Percentiles rank a stretch among this genome's conserved stretches.
phyloP scores from a whole-genome alignment of 2,329 filamentous ascomycete species.

The Anthostomella pinea region DNA sequence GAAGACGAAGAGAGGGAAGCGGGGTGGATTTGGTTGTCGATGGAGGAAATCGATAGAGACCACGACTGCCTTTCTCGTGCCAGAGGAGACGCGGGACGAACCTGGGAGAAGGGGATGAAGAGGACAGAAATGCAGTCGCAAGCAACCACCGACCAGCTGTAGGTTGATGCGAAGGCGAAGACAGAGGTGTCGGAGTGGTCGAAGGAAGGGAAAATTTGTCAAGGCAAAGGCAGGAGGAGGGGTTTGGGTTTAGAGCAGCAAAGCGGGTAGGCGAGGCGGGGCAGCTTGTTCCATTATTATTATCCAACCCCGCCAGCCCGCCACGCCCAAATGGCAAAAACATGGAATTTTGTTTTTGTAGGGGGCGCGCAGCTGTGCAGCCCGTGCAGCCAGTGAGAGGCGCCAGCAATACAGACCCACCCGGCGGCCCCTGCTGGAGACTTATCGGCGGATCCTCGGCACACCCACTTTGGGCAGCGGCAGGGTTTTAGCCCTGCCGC shows the following conservation, averaged over 20 bases:
- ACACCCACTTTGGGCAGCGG: too few species aligned
- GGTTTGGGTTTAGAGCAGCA: too few species aligned
- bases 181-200: slow-evolving; percentile 3
- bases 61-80: slow-evolving; percentile 1
- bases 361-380: too few species aligned
- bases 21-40: slow-evolving; percentile 7
- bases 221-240: slow-evolving; percentile 20
- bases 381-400: too few species aligned
- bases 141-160: slow-evolving; percentile 31
- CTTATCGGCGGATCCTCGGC: too few species aligned
- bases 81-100: slow-evolving; percentile 12
- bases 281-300: slow-evolving; percentile 1
- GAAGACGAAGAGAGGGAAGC: slow-evolving; percentile 11
- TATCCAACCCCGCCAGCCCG: too few species aligned
- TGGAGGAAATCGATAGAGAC: slow-evolving; percentile 15
- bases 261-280: slow-evolving; percentile 3
- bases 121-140: slow-evolving; percentile 22
- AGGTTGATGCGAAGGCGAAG: slow-evolving; percentile 25
- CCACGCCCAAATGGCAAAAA: too few species aligned
- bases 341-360: too few species aligned
- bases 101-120: slow-evolving; percentile 18
- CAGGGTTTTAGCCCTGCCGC: too few species aligned
- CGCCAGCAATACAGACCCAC: too few species aligned
- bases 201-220: slow-evolving; percentile 23
- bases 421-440: too few species aligned